These are phyloP conservation scores for Phanerochaete sordida DNA, from an alignment of 768 basidiomycete species.

Conservation along the genomic window DNA sequence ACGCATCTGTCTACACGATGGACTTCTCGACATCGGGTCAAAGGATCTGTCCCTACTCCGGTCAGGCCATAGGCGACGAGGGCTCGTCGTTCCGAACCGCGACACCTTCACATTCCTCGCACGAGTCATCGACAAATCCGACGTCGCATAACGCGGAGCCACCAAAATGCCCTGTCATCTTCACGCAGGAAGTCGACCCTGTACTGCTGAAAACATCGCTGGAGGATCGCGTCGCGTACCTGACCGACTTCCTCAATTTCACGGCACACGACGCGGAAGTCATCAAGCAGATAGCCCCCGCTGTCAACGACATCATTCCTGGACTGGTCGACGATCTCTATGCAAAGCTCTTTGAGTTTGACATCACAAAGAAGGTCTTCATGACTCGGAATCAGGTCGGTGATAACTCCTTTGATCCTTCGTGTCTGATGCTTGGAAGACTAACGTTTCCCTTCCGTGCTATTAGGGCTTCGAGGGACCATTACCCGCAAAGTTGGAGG, in stretches of 20 bases:
- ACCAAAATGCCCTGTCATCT: conserved; percentile 16
- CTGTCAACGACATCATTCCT: conserved; percentile 41
- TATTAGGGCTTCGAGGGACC: conserved; percentile 38
- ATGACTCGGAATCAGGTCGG: conserved; percentile 29
- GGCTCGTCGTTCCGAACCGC: neutral
- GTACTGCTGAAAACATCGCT: conserved; percentile 29
- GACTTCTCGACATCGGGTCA: neutral
- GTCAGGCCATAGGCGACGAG: neutral
- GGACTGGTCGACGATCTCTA: conserved; percentile 43
- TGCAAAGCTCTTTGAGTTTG: conserved; percentile 41
- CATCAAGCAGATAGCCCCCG: conserved; percentile 36
- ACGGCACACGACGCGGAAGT: conserved; percentile 37
- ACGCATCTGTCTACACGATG: neutral
- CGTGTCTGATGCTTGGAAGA: neutral
- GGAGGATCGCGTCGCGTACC: conserved; percentile 38
- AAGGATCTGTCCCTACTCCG: conserved; percentile 8
- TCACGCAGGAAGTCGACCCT: conserved; percentile 26
- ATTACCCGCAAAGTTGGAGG: conserved; percentile 34
- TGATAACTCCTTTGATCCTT: neutral
- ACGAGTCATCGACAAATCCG: conserved; percentile 4
- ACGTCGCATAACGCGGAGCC: conserved; percentile 3
- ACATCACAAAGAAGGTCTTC: conserved; percentile 39
- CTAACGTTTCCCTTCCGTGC: neutral
- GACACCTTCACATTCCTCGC: conserved; percentile 6
- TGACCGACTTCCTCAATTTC: conserved; percentile 44